phyloP scores from a whole-genome alignment of 2,329 filamentous ascomycete species.

The Penicillium sp. region DNA sequence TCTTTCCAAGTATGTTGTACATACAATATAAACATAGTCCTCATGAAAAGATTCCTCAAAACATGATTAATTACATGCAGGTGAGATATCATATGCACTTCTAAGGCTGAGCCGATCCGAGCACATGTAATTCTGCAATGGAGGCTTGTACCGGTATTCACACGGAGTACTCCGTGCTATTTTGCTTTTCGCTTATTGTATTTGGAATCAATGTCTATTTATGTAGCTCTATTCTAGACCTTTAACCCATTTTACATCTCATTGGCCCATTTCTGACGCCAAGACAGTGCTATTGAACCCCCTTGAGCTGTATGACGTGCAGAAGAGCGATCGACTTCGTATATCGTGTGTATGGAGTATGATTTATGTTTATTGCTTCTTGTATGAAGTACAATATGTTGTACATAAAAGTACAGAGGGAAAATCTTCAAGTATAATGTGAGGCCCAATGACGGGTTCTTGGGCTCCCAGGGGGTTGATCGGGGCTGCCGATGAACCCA shows the following conservation, averaged over 20 bases:
- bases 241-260: background rate
- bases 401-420: background rate
- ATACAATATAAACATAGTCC: slow-evolving; percentile 7
- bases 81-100: background rate
- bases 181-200: background rate
- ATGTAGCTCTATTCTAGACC: background rate
- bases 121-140: background rate
- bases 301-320: background rate
- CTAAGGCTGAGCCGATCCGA: background rate
- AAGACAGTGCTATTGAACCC: background rate
- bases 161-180: background rate
- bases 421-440: background rate
- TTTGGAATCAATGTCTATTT: background rate
- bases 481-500: slow-evolving; percentile 10
- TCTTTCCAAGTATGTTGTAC: slow-evolving; percentile 3
- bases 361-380: background rate
- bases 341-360: background rate
- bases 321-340: background rate
- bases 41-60: slow-evolving; percentile 1
- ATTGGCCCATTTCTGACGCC: background rate
- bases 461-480: slow-evolving; percentile 3
- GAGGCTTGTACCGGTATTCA: background rate
- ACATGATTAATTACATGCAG: background rate
- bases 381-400: background rate
- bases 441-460: slow-evolving; percentile 1